phyloP scores from a whole-genome alignment of 2,329 filamentous ascomycete species.

The Tolypocladium ovalisporum region DNA sequence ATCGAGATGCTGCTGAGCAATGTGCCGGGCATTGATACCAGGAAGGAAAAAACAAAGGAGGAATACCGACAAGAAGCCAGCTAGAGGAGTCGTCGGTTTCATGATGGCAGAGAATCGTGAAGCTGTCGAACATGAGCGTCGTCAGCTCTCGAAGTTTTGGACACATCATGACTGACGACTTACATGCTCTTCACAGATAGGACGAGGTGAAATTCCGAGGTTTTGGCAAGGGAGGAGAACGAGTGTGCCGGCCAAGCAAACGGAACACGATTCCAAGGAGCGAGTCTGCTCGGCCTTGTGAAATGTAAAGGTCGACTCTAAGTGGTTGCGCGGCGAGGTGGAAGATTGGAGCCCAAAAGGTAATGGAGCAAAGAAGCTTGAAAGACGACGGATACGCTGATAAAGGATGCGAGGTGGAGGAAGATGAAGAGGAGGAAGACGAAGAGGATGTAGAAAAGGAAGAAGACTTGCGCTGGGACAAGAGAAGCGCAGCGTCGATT shows the following conservation, averaged over 20 bases:
- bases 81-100: constrained; percentile 20
- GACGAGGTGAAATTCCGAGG: not conserved
- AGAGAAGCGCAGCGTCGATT: not conserved
- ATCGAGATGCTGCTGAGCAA: not conserved
- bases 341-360: not conserved
- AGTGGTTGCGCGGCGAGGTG: not conserved
- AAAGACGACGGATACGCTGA: not conserved
- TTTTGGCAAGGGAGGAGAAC: not conserved
- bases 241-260: not conserved
- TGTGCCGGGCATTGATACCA: not conserved
- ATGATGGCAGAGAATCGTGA: constrained; percentile 17
- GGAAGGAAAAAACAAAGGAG: constrained; percentile 8
- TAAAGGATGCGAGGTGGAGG: not conserved
- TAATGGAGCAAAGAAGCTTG: not conserved
- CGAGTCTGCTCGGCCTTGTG: not conserved
- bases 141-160: no score
- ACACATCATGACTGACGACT: not conserved
- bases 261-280: not conserved
- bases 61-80: constrained; percentile 21
- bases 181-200: constrained; percentile 1
- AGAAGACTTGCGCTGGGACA: not conserved
- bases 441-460: no score
- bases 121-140: not conserved
- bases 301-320: not conserved
- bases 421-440: no score